These are phyloP conservation scores for Rhodotorula glutinis DNA, from an alignment of 1,284 basidiomycete species.

Conservation along the genomic window DNA sequence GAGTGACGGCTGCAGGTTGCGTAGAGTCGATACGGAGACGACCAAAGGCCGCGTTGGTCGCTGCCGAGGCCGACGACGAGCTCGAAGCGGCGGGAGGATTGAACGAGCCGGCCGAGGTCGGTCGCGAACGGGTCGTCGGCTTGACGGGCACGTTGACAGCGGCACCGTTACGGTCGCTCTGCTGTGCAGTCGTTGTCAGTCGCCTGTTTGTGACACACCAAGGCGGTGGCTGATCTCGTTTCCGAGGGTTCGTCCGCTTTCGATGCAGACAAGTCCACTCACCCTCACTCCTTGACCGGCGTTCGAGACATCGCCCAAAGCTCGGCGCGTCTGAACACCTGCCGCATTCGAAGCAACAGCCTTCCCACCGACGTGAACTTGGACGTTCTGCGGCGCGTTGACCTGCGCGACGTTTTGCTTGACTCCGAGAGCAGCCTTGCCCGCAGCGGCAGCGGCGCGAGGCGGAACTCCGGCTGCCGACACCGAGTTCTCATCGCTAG, in stretches of 20 bases:
- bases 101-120: slow-evolving; percentile 18
- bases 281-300: slow-evolving; percentile 15
- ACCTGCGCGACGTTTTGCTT: slow-evolving; percentile 13
- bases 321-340: slow-evolving; percentile 7
- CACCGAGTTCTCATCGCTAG: slow-evolving; percentile 33
- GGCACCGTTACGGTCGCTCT: slow-evolving; percentile 15
- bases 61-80: slow-evolving; percentile 24
- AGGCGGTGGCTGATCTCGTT: too few relatives aligned
- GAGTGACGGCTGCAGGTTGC: background rate
- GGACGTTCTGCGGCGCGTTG: background rate
- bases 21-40: slow-evolving; percentile 26
- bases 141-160: slow-evolving; percentile 6
- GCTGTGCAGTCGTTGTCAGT: too few relatives aligned
- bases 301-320: slow-evolving; percentile 37
- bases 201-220: too few relatives aligned
- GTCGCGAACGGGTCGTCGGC: slow-evolving; percentile 26
- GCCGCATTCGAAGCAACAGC: slow-evolving; percentile 1
- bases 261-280: background rate
- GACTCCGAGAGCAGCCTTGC: slow-evolving; percentile 14
- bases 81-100: background rate
- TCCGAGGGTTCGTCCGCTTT: slow-evolving; percentile 15
- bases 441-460: slow-evolving; percentile 4
- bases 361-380: slow-evolving; percentile 3
- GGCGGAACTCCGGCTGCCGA: slow-evolving; percentile 3
- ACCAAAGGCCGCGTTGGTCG: slow-evolving; percentile 32